These are phyloP conservation scores for Chlorella sp. DNA, from an alignment of 139 green algal genomes.

Conservation along the genomic window DNA sequence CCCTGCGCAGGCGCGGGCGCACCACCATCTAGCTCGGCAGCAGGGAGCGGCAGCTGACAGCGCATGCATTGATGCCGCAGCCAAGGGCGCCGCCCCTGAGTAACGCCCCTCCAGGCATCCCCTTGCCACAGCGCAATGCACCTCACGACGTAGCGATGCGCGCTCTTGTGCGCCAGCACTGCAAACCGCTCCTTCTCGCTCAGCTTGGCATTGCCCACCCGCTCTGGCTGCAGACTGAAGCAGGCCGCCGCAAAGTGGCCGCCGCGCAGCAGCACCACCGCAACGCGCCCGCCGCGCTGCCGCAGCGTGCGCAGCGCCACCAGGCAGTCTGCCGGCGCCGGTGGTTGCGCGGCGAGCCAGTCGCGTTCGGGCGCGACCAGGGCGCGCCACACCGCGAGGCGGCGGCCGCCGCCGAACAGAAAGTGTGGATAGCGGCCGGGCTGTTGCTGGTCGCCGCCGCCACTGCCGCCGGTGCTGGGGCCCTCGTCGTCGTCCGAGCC, in stretches of 20 bases:
- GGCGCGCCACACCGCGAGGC: no score
- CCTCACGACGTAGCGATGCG: slow-evolving; percentile 90
- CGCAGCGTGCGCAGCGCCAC: slow-evolving; percentile 50
- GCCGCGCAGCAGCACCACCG: slow-evolving; percentile 47
- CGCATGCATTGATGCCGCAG: no score
- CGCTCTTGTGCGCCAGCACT: slow-evolving; percentile 71
- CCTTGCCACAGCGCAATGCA: no score
- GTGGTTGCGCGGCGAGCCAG: background rate
- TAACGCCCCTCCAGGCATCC: no score
- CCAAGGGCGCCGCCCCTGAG: no score
- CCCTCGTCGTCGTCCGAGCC: slow-evolving; percentile 11
- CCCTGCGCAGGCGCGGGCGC: no score
- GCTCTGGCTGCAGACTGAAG: slow-evolving; percentile 8
- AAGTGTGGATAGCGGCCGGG: background rate
- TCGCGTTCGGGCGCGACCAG: slow-evolving; percentile 61
- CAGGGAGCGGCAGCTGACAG: no score
- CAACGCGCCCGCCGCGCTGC: slow-evolving; percentile 32
- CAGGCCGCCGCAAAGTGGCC: slow-evolving; percentile 78
- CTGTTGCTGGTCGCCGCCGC: background rate
- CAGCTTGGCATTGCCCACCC: slow-evolving; percentile 21
- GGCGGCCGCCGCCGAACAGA: no score
- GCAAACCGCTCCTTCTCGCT: slow-evolving; percentile 29
- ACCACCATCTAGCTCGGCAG: no score
- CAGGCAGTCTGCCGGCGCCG: background rate
- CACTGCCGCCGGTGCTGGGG: slow-evolving; percentile 1